Evolutionary conservation across 2,329 filamentous ascomycete species (phyloP), one percentile per base, ranked within the genome.

Genomic region (Colletotrichum camelliae): DNA sequence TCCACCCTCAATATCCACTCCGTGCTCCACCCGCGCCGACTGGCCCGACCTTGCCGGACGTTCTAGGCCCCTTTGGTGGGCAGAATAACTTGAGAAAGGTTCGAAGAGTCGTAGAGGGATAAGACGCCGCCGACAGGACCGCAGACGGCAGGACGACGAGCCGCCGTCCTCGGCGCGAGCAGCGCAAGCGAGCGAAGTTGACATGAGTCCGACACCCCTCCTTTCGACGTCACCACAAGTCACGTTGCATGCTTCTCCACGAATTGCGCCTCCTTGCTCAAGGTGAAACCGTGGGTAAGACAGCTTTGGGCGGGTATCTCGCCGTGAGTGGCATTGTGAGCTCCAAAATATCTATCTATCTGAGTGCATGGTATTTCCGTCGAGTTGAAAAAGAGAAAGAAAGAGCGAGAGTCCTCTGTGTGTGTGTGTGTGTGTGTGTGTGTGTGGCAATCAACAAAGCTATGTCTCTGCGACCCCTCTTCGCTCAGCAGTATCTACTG

Each of bases 281-380:
- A 65, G 16, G 13, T 75, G 73, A 75, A 73, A 65, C 70, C 10
- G n/a, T 60, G 33, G 64, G 13, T 21, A 58, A 43, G 43, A 37
- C 27, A 68, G 29, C 48, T 27, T 48, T 37, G 65, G 18, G 70
- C 64, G 70, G 64, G 52, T 52, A 62, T 68, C 65, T 73, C 64
- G 64, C 58, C 58, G 35, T 24, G 13, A 21, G 70, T 27, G 58
- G 48, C 60, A 75, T 48, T 65, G 58, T 58, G 24, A n/a, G 35
- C 33, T 58, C 33, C 39, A 24, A 62, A 69, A 62, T 8, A 48
- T 72, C 61, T 64, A 73, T 75, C 70, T 75, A 75, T 75, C 43
- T 73, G 70, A 73, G 52, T 43, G 43, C 43, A 52, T 57, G 58
- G 57, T 69, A 64, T 69, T 64, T 65, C 70, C 64, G 31, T 35